These are phyloP conservation scores for Xanthoconium purpureum DNA, from an alignment of 768 basidiomycete genomes.

Conservation along the genomic window DNA sequence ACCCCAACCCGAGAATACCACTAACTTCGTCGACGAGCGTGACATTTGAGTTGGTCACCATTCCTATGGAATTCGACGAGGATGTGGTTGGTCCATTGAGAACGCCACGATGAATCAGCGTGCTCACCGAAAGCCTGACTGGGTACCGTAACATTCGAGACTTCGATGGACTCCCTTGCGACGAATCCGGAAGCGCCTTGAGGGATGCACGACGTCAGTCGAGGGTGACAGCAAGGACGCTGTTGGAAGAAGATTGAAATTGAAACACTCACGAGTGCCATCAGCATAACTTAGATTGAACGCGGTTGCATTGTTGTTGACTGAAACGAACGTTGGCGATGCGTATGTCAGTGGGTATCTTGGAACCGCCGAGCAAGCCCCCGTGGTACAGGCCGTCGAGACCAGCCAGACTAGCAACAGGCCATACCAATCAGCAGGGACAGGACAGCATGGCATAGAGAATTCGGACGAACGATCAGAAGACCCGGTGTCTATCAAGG, in stretches of 20 bases:
- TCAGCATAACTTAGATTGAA: conserved; percentile 68
- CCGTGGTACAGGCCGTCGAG: conserved; percentile 58
- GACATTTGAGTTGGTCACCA: conserved; percentile 62
- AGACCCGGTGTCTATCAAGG: conserved; percentile 73
- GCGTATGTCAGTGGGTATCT: conserved; percentile 65
- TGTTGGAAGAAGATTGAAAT: neutral
- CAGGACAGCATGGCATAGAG: neutral
- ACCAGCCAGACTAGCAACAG: conserved; percentile 61
- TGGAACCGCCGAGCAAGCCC: conserved; percentile 57
- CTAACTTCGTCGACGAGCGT: conserved; percentile 61
- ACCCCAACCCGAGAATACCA: conserved; percentile 74
- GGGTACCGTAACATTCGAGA: conserved; percentile 58
- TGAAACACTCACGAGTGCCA: conserved; percentile 52
- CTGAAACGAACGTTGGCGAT: conserved; percentile 60
- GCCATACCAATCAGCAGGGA: neutral
- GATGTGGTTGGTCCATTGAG: neutral
- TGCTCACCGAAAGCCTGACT: conserved; percentile 67
- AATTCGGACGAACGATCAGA: conserved; percentile 23
- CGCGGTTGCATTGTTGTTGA: conserved; percentile 58
- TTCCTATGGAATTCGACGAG: conserved; percentile 37
- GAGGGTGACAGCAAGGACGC: neutral
- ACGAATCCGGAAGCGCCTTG: conserved; percentile 69
- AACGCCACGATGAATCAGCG: neutral
- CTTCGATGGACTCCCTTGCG: conserved; percentile 57
- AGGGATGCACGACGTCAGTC: conserved; percentile 3